These are phyloP conservation scores for Hortaea werneckii DNA, from an alignment of 2,329 filamentous ascomycete genomes.

Conservation along the genomic window DNA sequence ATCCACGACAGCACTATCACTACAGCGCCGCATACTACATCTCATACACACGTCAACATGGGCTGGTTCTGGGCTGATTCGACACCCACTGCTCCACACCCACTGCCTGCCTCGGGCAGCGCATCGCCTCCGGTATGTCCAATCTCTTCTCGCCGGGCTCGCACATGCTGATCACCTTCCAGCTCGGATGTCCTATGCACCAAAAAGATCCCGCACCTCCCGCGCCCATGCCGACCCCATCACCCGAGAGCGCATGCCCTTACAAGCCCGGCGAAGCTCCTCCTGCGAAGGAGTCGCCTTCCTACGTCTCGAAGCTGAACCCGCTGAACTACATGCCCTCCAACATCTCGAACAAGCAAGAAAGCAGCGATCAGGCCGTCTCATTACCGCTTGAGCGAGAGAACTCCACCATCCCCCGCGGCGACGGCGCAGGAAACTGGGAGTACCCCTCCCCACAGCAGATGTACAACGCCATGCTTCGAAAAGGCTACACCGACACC, in stretches of 20 bases:
- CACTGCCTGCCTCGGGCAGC: constrained; percentile 33
- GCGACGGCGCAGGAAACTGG: constrained; percentile 68
- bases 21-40: no score
- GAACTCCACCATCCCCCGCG: constrained; percentile 81
- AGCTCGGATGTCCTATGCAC: constrained; percentile 65
- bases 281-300: constrained; percentile 30
- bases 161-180: constrained; percentile 6
- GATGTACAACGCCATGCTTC: constrained; percentile 97
- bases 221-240: constrained; percentile 12
- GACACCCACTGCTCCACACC: constrained; percentile 37
- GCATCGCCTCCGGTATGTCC: constrained; percentile 46
- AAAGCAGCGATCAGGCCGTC: constrained; percentile 59
- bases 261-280: constrained; percentile 33
- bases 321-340: constrained; percentile 94
- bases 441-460: constrained; percentile 97
- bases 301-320: constrained; percentile 57
- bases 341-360: constrained; percentile 66
- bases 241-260: constrained; percentile 40
- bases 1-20: no score
- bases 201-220: constrained; percentile 27
- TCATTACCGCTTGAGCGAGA: constrained; percentile 72
- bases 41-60: constrained; percentile 34
- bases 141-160: background rate
- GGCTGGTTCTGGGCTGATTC: constrained; percentile 63
- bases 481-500: constrained; percentile 92